phyloP scores from a whole-genome alignment of 108 stramenopile genomes.

The Schizochytrium sp. region DNA sequence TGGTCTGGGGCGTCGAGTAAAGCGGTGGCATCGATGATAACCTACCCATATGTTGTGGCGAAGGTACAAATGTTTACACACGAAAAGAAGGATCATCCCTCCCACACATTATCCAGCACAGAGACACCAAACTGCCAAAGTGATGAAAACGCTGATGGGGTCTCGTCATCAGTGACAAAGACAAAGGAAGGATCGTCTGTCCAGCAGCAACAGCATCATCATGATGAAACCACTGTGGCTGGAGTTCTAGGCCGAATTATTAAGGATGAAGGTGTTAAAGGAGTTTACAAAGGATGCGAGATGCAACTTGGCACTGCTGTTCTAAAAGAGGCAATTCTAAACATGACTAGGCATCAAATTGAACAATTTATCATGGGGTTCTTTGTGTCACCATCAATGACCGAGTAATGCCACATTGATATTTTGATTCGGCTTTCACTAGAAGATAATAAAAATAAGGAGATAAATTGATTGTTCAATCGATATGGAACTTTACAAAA shows the following conservation, averaged over 20 bases:
- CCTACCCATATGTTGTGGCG: constrained; percentile 39
- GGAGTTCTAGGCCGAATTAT: constrained; percentile 31
- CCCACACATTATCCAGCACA: too few species aligned
- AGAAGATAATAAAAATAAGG: too few species aligned
- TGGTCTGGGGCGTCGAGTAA: constrained; percentile 43
- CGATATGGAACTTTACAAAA: too few species aligned
- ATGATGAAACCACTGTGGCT: constrained; percentile 2
- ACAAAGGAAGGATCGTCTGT: too few species aligned
- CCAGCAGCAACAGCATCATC: neutral
- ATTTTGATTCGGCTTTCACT: too few species aligned
- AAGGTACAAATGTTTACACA: constrained; percentile 55
- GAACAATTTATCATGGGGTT: constrained; percentile 8
- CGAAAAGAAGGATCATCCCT: neutral
- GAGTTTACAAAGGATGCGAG: constrained; percentile 51
- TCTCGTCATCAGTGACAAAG: too few species aligned
- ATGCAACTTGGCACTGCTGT: constrained; percentile 50
- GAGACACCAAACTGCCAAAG: too few species aligned
- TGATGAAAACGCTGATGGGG: too few species aligned
- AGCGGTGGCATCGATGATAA: constrained; percentile 18
- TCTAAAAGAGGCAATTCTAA: constrained; percentile 32
- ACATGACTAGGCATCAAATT: constrained; percentile 18
- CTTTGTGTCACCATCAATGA: neutral
- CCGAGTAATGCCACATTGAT: too few species aligned
- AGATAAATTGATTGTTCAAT: too few species aligned
- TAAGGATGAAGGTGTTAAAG: constrained; percentile 31